phyloP scores from a whole-genome alignment of 371 early-diverging fungal genomes.

The Mucor racemosus region DNA sequence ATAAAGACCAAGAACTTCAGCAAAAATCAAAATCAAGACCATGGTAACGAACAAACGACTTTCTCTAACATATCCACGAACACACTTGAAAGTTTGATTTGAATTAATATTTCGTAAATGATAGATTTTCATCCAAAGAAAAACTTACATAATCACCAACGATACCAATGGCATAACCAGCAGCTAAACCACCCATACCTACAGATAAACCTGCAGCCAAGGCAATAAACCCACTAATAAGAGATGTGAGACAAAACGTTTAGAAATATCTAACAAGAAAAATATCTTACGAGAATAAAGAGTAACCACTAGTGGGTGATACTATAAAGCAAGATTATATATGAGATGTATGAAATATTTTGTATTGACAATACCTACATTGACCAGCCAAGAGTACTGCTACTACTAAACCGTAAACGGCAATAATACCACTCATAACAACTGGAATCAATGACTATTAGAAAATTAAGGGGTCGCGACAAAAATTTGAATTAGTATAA shows the following conservation, averaged over 20 bases:
- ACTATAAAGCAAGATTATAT: constrained; percentile 51
- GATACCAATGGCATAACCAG: constrained; percentile 92
- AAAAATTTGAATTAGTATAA: background rate
- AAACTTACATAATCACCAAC: constrained; percentile 80
- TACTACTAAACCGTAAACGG: constrained; percentile 89
- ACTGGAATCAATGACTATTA: constrained; percentile 78
- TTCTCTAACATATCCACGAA: constrained; percentile 84
- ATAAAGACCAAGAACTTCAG: constrained; percentile 92
- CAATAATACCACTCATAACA: constrained; percentile 95
- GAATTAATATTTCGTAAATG: background rate
- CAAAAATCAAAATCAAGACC: constrained; percentile 91
- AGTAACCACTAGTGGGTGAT: constrained; percentile 55
- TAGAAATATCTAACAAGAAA: background rate
- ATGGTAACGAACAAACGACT: constrained; percentile 82
- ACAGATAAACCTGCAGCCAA: constrained; percentile 86
- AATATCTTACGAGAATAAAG: constrained; percentile 44
- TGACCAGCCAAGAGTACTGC: constrained; percentile 81
- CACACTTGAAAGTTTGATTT: constrained; percentile 43
- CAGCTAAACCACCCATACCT: constrained; percentile 88
- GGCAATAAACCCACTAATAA: constrained; percentile 76
- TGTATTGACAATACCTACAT: constrained; percentile 48
- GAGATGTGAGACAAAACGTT: background rate
- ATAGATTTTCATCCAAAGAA: background rate
- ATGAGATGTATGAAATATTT: background rate
- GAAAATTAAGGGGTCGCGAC: background rate